These are phyloP conservation scores for Chenopodium formosanum DNA, from an alignment of 148 eudicot species.

Conservation along the genomic window DNA sequence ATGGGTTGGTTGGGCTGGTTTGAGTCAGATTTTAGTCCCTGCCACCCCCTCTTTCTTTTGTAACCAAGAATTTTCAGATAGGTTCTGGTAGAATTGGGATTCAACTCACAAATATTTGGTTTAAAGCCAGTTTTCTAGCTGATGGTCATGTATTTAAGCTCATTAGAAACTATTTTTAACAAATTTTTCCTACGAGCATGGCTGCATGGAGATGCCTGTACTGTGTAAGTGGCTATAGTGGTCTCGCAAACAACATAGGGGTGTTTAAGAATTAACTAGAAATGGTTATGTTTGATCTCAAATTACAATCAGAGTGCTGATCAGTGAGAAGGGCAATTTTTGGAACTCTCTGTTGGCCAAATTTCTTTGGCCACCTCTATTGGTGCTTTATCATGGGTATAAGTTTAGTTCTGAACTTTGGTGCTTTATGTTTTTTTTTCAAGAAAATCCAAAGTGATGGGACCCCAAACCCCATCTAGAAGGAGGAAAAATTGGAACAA, in stretches of 20 bases:
- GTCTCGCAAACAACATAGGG: neutral
- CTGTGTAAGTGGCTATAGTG: neutral
- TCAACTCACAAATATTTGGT: too few species aligned
- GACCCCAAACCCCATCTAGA: neutral
- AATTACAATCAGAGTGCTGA: neutral
- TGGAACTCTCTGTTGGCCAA: neutral
- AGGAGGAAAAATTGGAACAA: neutral
- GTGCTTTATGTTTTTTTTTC: neutral
- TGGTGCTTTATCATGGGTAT: neutral
- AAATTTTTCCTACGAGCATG: too few species aligned
- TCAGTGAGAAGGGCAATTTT: neutral
- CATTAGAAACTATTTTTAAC: neutral
- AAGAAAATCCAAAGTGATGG: neutral
- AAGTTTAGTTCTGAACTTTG: neutral
- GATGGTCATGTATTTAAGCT: neutral
- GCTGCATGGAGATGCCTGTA: neutral
- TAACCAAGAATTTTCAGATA: neutral
- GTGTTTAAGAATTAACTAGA: neutral
- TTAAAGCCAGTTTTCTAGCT: too few species aligned
- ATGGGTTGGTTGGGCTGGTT: neutral
- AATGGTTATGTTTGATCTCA: neutral
- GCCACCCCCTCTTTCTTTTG: too few species aligned
- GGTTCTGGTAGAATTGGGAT: neutral
- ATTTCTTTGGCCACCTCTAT: neutral
- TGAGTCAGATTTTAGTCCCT: neutral